Conservation (phyloP, 2,329 filamentous ascomycete genomes). For the Talaromyces verruculosus region DNA sequence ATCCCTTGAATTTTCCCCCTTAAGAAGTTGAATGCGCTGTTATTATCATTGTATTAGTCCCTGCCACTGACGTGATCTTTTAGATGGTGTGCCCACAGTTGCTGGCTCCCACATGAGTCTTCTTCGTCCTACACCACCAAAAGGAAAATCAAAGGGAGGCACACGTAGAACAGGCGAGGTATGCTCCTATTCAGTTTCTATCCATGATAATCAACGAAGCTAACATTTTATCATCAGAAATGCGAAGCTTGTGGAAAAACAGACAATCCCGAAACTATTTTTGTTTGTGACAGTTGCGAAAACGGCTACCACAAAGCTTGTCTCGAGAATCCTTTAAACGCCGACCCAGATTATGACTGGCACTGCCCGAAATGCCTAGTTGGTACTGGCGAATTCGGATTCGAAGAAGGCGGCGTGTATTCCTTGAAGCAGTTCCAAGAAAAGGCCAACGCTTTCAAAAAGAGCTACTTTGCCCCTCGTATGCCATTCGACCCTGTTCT, state of each 20-base stretch:
- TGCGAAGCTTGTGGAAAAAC: constrained; percentile 85
- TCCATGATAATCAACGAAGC: not conserved
- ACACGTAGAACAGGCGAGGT: constrained; percentile 61
- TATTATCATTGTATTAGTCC: not conserved
- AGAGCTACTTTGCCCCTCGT: constrained; percentile 86
- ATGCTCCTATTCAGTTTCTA: constrained; percentile 28
- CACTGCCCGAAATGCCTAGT: constrained; percentile 94
- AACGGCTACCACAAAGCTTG: constrained; percentile 83
- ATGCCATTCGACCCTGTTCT: constrained; percentile 83
- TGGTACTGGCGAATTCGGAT: constrained; percentile 93
- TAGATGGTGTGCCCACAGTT: constrained; percentile 69
- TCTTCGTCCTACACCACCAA: constrained; percentile 74
- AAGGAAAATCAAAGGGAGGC: constrained; percentile 56
- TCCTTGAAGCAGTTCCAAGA: constrained; percentile 95
- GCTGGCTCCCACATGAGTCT: constrained; percentile 96
- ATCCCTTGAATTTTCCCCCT: not conserved
- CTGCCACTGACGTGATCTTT: constrained; percentile 15
- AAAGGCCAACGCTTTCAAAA: constrained; percentile 92
- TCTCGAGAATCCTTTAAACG: constrained; percentile 78
- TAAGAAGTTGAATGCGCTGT: not conserved
- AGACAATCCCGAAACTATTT: constrained; percentile 68
- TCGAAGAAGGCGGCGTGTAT: constrained; percentile 94
- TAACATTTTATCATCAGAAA: constrained; percentile 53
- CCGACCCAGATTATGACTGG: constrained; percentile 83
- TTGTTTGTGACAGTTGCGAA: constrained; percentile 90